Conservation (phyloP, 345 rosid genomes). For the Mercurialis annua region DNA sequence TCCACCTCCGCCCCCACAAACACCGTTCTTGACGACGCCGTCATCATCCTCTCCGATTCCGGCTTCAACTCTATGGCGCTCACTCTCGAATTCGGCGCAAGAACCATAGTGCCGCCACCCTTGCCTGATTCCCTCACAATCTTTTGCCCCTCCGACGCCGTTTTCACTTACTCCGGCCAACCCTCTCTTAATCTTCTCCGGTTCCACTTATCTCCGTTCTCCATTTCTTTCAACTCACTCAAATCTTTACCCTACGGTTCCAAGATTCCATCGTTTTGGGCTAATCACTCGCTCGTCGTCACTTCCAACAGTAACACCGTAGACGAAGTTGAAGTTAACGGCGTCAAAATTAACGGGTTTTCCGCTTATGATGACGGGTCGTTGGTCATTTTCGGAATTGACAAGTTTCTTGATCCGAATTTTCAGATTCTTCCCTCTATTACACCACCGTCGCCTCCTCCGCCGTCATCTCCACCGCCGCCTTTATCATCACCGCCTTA, state of each 20-base stretch:
- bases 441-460: too few relatives aligned
- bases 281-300: constrained; percentile 26
- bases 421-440: not conserved
- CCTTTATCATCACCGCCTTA: not conserved
- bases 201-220: constrained; percentile 32
- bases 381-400: constrained; percentile 27
- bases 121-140: constrained; percentile 34
- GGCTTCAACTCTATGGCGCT: constrained; percentile 34
- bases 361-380: constrained; percentile 30
- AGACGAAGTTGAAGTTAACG: constrained; percentile 18
- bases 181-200: constrained; percentile 38
- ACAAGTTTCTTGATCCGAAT: constrained; percentile 27
- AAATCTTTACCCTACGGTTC: constrained; percentile 27
- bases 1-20: constrained; percentile 7
- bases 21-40: constrained; percentile 21
- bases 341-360: constrained; percentile 18
- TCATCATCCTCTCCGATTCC: constrained; percentile 22
- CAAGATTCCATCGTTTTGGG: constrained; percentile 34
- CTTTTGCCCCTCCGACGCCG: constrained; percentile 34
- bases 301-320: constrained; percentile 20
- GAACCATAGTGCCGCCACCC: constrained; percentile 6
- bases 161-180: constrained; percentile 31
- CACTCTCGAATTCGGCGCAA: constrained; percentile 27
- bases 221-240: constrained; percentile 17
- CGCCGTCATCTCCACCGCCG: not conserved